These are phyloP conservation scores for Chytriomyces confervae DNA, from an alignment of 192 early-diverging fungal genomes.

Conservation along the genomic window DNA sequence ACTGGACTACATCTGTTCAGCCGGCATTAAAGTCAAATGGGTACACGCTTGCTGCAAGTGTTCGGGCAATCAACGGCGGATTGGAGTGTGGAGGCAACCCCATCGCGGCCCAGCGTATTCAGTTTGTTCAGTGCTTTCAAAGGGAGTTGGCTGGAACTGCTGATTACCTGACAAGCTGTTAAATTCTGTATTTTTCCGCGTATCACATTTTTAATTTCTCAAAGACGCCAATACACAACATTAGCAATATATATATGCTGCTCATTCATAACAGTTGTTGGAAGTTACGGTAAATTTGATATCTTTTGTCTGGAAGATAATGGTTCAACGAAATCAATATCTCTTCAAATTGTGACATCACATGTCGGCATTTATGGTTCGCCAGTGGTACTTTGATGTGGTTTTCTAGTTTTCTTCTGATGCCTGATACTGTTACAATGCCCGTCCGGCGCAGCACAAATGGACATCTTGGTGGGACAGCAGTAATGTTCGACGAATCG, in stretches of 20 bases:
- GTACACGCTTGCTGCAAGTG: slow-evolving; percentile 13
- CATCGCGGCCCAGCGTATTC: not conserved
- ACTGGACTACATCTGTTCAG: slow-evolving; percentile 22
- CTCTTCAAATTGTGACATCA: too few relatives aligned
- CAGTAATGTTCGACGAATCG: too few relatives aligned
- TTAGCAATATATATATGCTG: not conserved
- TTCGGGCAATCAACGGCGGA: slow-evolving; percentile 11
- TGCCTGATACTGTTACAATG: too few relatives aligned
- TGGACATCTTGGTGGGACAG: too few relatives aligned
- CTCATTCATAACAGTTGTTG: too few relatives aligned
- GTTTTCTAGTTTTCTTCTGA: too few relatives aligned
- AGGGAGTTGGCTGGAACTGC: not conserved
- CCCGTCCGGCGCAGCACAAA: too few relatives aligned
- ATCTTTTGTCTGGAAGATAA: too few relatives aligned
- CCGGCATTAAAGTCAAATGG: slow-evolving; percentile 1
- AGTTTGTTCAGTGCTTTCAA: slow-evolving; percentile 19
- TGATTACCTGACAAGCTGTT: not conserved
- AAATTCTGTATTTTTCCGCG: not conserved
- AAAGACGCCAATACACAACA: not conserved
- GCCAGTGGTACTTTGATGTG: too few relatives aligned
- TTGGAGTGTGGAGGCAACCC: slow-evolving; percentile 23
- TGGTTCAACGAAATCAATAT: too few relatives aligned
- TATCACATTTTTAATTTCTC: not conserved
- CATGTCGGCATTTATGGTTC: too few relatives aligned
- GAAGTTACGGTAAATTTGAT: too few relatives aligned